Evolutionary conservation across 2,329 filamentous ascomycete species (phyloP).

Genomic region (Pseudogymnoascus sp.): DNA sequence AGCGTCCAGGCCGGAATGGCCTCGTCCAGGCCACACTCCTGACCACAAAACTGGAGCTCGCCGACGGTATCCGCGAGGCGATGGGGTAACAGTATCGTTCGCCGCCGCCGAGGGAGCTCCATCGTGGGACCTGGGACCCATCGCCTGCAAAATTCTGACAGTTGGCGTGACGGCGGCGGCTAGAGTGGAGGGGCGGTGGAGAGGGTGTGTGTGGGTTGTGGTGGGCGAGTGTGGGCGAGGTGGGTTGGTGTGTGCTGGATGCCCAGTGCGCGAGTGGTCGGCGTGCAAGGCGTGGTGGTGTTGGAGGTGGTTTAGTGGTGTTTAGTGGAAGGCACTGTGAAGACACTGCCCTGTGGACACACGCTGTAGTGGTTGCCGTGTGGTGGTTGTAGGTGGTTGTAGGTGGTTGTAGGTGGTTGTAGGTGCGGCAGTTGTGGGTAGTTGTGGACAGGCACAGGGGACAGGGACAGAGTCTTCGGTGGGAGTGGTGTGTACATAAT

Average conservation of each 20-base stretch:
- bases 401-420: no score
- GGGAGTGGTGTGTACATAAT: neutral
- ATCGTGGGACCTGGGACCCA: neutral
- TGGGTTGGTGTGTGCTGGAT: neutral
- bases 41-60: neutral
- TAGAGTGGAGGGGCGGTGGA: neutral
- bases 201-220: neutral
- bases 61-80: slow-evolving; percentile 7
- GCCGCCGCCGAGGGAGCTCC: neutral
- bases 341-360: neutral
- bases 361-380: neutral
- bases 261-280: neutral
- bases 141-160: slow-evolving; percentile 1
- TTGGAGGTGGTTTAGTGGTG: neutral
- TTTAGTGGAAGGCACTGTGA: neutral
- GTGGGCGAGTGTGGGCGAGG: neutral
- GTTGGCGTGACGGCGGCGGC: slow-evolving; percentile 4
- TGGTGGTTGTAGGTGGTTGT: no score
- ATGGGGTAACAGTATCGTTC: neutral
- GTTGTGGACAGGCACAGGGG: neutral
- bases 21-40: neutral
- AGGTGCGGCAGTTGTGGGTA: no score
- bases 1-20: neutral
- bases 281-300: neutral
- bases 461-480: neutral